These are phyloP conservation scores for Arthonia radiata DNA, from an alignment of 495 filamentous ascomycete species.

Conservation along the genomic window DNA sequence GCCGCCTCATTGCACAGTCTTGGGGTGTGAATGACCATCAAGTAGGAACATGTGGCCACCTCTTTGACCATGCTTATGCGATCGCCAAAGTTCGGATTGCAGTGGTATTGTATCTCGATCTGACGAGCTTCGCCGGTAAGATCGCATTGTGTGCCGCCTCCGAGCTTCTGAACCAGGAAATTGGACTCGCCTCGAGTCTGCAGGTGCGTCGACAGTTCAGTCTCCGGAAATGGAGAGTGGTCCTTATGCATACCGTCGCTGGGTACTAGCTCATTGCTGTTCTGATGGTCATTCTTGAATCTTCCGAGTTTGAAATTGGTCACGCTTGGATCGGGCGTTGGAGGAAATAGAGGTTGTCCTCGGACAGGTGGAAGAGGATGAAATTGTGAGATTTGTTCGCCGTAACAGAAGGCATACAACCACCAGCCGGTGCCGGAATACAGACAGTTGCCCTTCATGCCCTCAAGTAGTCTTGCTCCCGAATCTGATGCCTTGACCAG, in stretches of 20 bases:
- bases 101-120: slow-evolving; percentile 73
- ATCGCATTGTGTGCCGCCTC: slow-evolving; percentile 74
- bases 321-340: slow-evolving; percentile 46
- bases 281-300: slow-evolving; percentile 14
- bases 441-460: slow-evolving; percentile 67
- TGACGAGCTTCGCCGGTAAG: slow-evolving; percentile 62
- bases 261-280: slow-evolving; percentile 4
- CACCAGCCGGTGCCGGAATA: slow-evolving; percentile 90
- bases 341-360: slow-evolving; percentile 38
- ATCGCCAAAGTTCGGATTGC: slow-evolving; percentile 55
- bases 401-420: slow-evolving; percentile 92
- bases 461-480: slow-evolving; percentile 73
- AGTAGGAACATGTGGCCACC: slow-evolving; percentile 71
- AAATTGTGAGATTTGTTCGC: slow-evolving; percentile 68
- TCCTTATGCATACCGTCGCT: slow-evolving; percentile 7
- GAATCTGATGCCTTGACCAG: slow-evolving; percentile 57
- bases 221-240: no score
- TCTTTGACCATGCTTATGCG: slow-evolving; percentile 92
- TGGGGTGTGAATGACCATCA: slow-evolving; percentile 87
- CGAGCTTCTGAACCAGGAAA: slow-evolving; percentile 74
- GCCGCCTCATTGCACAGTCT: slow-evolving; percentile 81
- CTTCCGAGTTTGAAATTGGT: slow-evolving; percentile 61
- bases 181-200: slow-evolving; percentile 62
- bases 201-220: slow-evolving; percentile 31
- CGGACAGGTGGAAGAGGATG: slow-evolving; percentile 48